Percentiles rank a stretch among this genome's conserved stretches.
These are phyloP conservation scores for Cladophialophora immunda DNA, from an alignment of 2,329 filamentous ascomycete species.

Conservation along the genomic window DNA sequence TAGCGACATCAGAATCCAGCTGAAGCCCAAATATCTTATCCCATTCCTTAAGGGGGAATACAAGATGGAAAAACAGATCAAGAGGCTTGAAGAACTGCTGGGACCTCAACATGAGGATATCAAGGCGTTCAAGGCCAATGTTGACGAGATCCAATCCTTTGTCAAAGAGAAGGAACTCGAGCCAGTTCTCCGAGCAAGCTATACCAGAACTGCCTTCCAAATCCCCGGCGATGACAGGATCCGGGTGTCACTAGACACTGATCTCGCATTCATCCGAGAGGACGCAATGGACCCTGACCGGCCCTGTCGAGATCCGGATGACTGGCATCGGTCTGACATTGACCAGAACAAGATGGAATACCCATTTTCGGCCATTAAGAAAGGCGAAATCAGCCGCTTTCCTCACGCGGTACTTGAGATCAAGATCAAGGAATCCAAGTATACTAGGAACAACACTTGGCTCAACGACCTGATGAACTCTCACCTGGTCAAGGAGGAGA, in stretches of 20 bases:
- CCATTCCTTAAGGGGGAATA: slow-evolving; percentile 87
- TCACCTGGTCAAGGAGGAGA: slow-evolving; percentile 87
- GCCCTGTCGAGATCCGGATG: slow-evolving; percentile 85
- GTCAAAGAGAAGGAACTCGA: slow-evolving; percentile 79
- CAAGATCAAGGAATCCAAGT: slow-evolving; percentile 76
- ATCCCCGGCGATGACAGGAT: slow-evolving; percentile 91
- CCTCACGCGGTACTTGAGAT: slow-evolving; percentile 92
- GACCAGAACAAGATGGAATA: slow-evolving; percentile 83
- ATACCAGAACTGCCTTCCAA: slow-evolving; percentile 93
- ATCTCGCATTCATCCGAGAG: slow-evolving; percentile 84
- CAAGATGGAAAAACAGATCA: slow-evolving; percentile 86
- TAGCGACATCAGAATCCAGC: slow-evolving; percentile 79
- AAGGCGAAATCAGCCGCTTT: slow-evolving; percentile 90
- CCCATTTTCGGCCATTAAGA: slow-evolving; percentile 85
- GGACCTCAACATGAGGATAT: slow-evolving; percentile 73
- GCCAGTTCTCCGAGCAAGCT: slow-evolving; percentile 89
- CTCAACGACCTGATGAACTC: slow-evolving; percentile 90
- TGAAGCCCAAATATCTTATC: slow-evolving; percentile 95
- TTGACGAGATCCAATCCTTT: slow-evolving; percentile 80
- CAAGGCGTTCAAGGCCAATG: slow-evolving; percentile 73
- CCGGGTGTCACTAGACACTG: slow-evolving; percentile 90
- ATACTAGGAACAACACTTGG: slow-evolving; percentile 79
- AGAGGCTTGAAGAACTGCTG: slow-evolving; percentile 82
- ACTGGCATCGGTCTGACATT: slow-evolving; percentile 93
- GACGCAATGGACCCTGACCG: slow-evolving; percentile 78